A percentile compares a stretch with the other conserved stretches of the same genome.
These are phyloP conservation scores for Elsinoe arachidis DNA, from an alignment of 2,329 filamentous ascomycete genomes.

Conservation along the genomic window DNA sequence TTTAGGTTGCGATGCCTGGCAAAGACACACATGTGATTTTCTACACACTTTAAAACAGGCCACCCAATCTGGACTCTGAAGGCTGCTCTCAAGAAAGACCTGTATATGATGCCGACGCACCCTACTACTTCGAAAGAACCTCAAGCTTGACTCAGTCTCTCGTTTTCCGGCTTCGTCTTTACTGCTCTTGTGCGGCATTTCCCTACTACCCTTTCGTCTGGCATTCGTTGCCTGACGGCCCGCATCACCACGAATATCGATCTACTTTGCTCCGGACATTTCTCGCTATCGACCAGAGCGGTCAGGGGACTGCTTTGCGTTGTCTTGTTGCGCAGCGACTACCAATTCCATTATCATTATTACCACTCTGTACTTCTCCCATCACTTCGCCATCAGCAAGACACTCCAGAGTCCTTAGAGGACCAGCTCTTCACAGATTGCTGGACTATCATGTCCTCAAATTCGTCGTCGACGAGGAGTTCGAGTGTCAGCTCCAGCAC, in stretches of 20 bases:
- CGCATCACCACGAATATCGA: neutral
- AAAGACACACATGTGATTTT: constrained; percentile 10
- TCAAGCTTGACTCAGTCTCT: neutral
- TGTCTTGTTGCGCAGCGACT: too few species aligned
- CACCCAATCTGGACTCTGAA: constrained; percentile 1
- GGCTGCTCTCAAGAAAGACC: neutral
- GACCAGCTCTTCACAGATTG: neutral
- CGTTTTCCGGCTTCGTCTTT: neutral
- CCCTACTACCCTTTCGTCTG: neutral
- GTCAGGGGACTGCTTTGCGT: neutral
- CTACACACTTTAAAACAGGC: constrained; percentile 7
- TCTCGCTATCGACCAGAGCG: neutral
- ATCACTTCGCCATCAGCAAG: too few species aligned
- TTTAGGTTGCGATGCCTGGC: constrained; percentile 12
- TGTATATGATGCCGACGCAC: constrained; percentile 5
- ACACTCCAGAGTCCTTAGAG: neutral
- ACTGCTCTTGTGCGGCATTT: neutral
- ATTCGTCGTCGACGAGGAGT: constrained; percentile 12
- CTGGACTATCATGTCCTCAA: constrained; percentile 13
- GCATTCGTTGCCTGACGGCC: neutral
- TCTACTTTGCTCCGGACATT: neutral
- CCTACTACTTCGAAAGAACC: neutral
- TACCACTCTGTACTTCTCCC: too few species aligned
- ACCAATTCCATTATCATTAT: too few species aligned
- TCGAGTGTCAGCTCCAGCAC: constrained; percentile 13